Percentiles rank a stretch among this genome's conserved stretches.
Evolutionary conservation across 768 basidiomycete genomes (phyloP).

Genomic region (Leccinum olivaceopallidum): DNA sequence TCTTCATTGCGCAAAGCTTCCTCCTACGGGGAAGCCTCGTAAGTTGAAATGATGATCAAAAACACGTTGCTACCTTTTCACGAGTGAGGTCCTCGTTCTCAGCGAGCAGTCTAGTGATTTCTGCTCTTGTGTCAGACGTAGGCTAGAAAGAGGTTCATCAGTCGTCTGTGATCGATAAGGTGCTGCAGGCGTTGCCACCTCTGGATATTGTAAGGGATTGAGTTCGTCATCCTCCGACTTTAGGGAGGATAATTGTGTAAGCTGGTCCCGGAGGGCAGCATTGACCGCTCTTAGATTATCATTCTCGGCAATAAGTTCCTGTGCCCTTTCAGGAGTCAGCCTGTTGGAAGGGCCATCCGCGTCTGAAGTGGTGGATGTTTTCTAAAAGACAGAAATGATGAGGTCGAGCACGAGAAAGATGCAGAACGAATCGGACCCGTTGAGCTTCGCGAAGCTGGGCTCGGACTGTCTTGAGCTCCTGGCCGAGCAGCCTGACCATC

Average conservation of each 20-base stretch:
- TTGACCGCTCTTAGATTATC: conserved; percentile 22
- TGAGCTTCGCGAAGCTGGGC: conserved; percentile 24
- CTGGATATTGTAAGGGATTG: conserved; percentile 4
- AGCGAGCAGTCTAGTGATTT: conserved; percentile 18
- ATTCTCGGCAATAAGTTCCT: conserved; percentile 19
- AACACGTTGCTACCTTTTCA: conserved; percentile 13
- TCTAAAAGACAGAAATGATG: conserved; percentile 7
- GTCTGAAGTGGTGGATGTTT: conserved; percentile 1
- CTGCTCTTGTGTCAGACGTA: conserved; percentile 4
- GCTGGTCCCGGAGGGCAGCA: conserved; percentile 12
- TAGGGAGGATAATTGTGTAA: conserved; percentile 8
- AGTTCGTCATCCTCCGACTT: conserved; percentile 19
- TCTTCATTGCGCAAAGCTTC: conserved; percentile 7
- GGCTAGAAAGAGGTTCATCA: conserved; percentile 13
- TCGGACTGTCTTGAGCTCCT: conserved; percentile 27
- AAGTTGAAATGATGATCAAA: background rate
- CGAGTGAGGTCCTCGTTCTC: conserved; percentile 17
- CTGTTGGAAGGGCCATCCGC: background rate
- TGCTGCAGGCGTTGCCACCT: conserved; percentile 4
- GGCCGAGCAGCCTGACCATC: conserved; percentile 25
- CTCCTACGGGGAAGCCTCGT: conserved; percentile 13
- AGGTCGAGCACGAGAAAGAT: background rate
- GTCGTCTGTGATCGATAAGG: background rate
- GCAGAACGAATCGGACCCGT: conserved; percentile 11
- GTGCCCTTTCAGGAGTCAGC: conserved; percentile 8